Conservation (phyloP, 2,329 filamentous ascomycete genomes). For the Neonectria hederae region DNA sequence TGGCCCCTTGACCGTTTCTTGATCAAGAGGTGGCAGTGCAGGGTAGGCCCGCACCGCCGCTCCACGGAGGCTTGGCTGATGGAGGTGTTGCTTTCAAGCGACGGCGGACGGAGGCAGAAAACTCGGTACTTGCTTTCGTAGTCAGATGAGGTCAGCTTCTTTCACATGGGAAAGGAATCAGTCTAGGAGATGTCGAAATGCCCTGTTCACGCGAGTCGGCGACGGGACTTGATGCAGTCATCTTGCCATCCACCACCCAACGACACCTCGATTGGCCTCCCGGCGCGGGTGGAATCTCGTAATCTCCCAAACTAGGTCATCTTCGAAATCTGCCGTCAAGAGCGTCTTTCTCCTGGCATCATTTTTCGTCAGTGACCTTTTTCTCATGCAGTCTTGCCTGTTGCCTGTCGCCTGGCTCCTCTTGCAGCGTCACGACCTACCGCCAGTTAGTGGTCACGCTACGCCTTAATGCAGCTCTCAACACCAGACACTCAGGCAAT, state of each 20-base stretch:
- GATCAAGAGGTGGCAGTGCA: conserved; percentile 27
- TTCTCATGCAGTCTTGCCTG: conserved; percentile 14
- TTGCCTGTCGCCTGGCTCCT: background rate
- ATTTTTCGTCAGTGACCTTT: background rate
- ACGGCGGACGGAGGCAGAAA: background rate
- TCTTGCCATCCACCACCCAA: conserved; percentile 28
- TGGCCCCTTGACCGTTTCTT: conserved; percentile 14
- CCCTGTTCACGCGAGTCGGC: too few species aligned
- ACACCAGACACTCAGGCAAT: conserved; percentile 26
- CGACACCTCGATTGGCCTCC: conserved; percentile 4
- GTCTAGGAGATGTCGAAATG: conserved; percentile 3
- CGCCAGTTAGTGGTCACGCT: conserved; percentile 31
- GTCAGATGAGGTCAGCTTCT: conserved; percentile 15
- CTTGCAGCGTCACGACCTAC: conserved; percentile 28
- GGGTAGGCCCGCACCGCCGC: conserved; percentile 19
- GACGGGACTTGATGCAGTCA: conserved; percentile 32
- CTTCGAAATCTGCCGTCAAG: background rate
- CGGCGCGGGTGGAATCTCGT: background rate
- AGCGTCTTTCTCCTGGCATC: background rate
- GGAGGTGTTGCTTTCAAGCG: conserved; percentile 13
- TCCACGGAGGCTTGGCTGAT: conserved; percentile 24
- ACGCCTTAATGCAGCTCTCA: conserved; percentile 23
- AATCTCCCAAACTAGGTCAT: background rate
- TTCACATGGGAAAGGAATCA: conserved; percentile 16
- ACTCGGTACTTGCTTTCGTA: background rate